Conservation (phyloP, 495 filamentous ascomycete genomes). For the Penicillium bialowiezense region DNA sequence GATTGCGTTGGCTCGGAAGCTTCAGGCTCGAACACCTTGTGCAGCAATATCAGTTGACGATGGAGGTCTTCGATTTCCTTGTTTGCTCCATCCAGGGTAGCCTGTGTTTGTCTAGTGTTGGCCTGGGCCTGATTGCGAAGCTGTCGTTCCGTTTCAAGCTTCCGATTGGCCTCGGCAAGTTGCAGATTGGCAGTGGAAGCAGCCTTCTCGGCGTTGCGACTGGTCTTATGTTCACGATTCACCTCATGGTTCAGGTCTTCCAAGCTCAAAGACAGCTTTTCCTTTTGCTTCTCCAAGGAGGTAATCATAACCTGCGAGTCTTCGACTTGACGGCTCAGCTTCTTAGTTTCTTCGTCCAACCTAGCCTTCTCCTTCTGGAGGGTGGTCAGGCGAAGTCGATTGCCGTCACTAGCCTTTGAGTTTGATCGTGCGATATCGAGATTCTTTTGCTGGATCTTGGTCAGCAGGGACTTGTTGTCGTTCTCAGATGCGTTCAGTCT, state of each 20-base stretch:
- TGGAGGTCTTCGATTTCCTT: conserved; percentile 76
- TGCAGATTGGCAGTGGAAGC: conserved; percentile 81
- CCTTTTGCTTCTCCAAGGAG: conserved; percentile 90
- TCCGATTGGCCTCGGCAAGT: conserved; percentile 83
- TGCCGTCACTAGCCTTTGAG: conserved; percentile 80
- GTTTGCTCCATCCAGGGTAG: conserved; percentile 70
- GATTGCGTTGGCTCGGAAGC: conserved; percentile 54
- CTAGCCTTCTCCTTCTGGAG: conserved; percentile 83
- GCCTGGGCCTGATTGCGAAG: conserved; percentile 80
- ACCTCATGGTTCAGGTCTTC: conserved; percentile 96
- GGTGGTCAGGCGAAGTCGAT: conserved; percentile 69
- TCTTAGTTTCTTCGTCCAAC: conserved; percentile 78
- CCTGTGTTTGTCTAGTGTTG: conserved; percentile 78
- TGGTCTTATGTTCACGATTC: conserved; percentile 84
- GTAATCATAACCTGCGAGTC: conserved; percentile 83
- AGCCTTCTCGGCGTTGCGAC: conserved; percentile 84
- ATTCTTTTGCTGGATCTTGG: conserved; percentile 97
- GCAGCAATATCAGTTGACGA: conserved; percentile 72
- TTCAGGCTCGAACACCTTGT: conserved; percentile 85
- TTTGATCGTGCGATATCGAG: conserved; percentile 91
- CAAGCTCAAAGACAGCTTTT: conserved; percentile 82
- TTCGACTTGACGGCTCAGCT: conserved; percentile 78
- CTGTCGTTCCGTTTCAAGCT: conserved; percentile 86
- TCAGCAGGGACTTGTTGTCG: conserved; percentile 91
- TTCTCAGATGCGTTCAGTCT: conserved; percentile 92